These are phyloP conservation scores for Saksenaea vasiformis DNA, from an alignment of 371 early-diverging fungal species.

Conservation along the genomic window DNA sequence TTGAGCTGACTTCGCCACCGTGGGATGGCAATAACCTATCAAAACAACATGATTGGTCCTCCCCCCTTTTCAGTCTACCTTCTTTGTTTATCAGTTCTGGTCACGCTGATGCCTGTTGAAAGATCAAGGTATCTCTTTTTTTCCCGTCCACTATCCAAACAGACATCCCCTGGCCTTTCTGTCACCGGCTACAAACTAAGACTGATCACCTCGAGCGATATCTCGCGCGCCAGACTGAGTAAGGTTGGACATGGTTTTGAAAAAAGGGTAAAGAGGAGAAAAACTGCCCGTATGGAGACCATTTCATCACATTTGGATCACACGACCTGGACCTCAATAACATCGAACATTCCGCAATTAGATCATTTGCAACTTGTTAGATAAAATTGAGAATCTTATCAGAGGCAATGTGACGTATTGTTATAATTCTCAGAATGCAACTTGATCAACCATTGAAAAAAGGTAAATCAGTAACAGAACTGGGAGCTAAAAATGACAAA, in stretches of 20 bases:
- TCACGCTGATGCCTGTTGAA: slow-evolving; percentile 41
- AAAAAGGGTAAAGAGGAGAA: neutral
- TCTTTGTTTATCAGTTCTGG: slow-evolving; percentile 18
- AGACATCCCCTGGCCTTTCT: slow-evolving; percentile 24
- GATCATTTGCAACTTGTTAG: no score
- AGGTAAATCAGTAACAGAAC: no score
- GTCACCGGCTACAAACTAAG: slow-evolving; percentile 22
- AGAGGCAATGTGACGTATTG: no score
- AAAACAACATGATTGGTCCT: neutral
- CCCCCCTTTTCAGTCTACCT: neutral
- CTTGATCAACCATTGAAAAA: no score
- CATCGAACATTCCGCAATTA: no score
- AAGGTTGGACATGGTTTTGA: slow-evolving; percentile 5
- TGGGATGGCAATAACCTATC: slow-evolving; percentile 48
- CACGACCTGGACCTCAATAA: no score
- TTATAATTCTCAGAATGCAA: no score
- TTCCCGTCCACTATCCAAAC: slow-evolving; percentile 28
- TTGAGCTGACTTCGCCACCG: slow-evolving; percentile 56
- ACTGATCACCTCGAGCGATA: slow-evolving; percentile 24
- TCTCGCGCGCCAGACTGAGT: slow-evolving; percentile 23
- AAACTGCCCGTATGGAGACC: neutral
- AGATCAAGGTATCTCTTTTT: slow-evolving; percentile 40
- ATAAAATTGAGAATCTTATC: no score
- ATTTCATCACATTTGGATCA: neutral
- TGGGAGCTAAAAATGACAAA: no score